Evolutionary conservation across 169 alveolate genomes (phyloP), one percentile per base, ranked within the genome.

Genomic region (Cyclospora cayetanensis): DNA sequence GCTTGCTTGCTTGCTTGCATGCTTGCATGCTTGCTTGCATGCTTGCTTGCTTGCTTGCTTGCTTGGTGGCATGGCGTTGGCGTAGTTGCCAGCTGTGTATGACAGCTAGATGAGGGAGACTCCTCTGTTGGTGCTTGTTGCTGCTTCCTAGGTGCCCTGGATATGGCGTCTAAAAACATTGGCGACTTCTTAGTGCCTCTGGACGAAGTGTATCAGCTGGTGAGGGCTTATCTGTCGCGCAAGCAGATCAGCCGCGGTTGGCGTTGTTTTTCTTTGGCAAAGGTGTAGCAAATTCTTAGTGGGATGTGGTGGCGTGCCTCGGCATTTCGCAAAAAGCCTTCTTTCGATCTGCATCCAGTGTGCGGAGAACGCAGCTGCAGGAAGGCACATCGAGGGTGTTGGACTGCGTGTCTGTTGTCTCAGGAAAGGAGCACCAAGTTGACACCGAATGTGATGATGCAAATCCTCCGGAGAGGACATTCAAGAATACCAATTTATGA

Each of bases 71-170:
- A 18, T 18, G 18, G 18, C 18, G 60, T 50, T 50, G 60, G 60
- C 9, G 60, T 9, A 50, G 60, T 11, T 50, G 9, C 25, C 9
- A 18, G 18, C 60, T 11, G 9, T 50, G 60, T 18, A 18, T 9
- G 60, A 20, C 80, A 29, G 42, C 80, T n/a, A n/a, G n/a, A n/a
- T n/a, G n/a, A n/a, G n/a, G n/a, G n/a, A 22, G n/a, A 22, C 66
- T 11, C 22, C 20, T 34, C 65, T 50, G 66, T 41, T 77, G 74
- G 68, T 52, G 41, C 66, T 77, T 77, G 43, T 27, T 77, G 42
- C 43, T 77, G 42, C 35, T 11, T 82, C 35, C 4, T 87, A 88
- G 92, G 93, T 34, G 93, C 93, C 2, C 77, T 90, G 93, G 93
- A 90, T 34, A 70, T 90, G 91, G 93, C 93, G 20, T 37, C 43